Evolutionary conservation across 352 stramenopile species (phyloP).

Genomic region (Pythium aristosporum): DNA sequence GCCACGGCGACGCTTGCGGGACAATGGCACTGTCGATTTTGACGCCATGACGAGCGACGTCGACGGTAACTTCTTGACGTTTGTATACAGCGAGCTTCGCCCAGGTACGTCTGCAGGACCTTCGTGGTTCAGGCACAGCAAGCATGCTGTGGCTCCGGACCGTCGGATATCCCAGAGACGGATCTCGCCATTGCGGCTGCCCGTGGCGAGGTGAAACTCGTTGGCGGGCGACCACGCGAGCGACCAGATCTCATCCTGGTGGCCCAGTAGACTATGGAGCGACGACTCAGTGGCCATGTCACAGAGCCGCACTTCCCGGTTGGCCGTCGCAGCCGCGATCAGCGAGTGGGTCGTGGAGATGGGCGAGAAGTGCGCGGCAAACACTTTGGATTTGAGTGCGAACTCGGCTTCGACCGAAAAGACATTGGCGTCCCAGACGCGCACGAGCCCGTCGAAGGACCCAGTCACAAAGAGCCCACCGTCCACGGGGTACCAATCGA

Average conservation of each 20-base stretch:
- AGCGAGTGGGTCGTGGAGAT: slow-evolving; percentile 55
- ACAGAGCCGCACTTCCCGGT: slow-evolving; percentile 68
- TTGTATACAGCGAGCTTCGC: slow-evolving; percentile 54
- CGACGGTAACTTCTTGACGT: slow-evolving; percentile 37
- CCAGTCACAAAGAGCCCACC: slow-evolving; percentile 76
- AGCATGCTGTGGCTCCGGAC: slow-evolving; percentile 77
- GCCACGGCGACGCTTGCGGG: slow-evolving; percentile 19
- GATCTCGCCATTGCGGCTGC: slow-evolving; percentile 59
- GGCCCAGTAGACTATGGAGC: slow-evolving; percentile 70
- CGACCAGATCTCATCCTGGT: slow-evolving; percentile 75
- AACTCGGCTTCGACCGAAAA: slow-evolving; percentile 70
- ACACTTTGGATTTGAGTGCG: slow-evolving; percentile 59
- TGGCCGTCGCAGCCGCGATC: slow-evolving; percentile 62
- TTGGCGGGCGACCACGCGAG: slow-evolving; percentile 69
- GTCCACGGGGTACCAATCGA: slow-evolving; percentile 89
- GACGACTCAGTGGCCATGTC: slow-evolving; percentile 66
- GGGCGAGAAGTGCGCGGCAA: slow-evolving; percentile 63
- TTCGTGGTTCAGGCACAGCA: slow-evolving; percentile 80
- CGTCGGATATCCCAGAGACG: slow-evolving; percentile 87
- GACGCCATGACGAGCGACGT: slow-evolving; percentile 33
- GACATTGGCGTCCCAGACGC: slow-evolving; percentile 77
- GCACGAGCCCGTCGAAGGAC: slow-evolving; percentile 64
- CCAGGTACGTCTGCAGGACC: slow-evolving; percentile 44
- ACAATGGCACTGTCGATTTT: not conserved
- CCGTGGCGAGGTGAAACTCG: slow-evolving; percentile 73